phyloP scores from a whole-genome alignment of 164 flowering plant genomes.

The Aristolochia fimbriata region DNA sequence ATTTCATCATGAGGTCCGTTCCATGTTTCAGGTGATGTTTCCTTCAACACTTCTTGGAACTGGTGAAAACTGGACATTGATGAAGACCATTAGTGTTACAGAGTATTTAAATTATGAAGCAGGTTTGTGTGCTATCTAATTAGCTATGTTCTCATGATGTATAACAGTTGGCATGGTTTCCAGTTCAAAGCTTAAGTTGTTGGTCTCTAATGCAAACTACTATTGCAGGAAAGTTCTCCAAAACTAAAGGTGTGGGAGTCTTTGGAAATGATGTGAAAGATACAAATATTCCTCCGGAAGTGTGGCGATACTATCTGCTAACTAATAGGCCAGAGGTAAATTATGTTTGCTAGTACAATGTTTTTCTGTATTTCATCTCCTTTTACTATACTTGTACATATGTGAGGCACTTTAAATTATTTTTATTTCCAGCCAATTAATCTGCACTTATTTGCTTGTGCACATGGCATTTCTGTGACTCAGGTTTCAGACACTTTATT shows the following conservation, averaged over 20 bases:
- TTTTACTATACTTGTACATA: too few relatives aligned
- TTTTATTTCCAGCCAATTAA: neutral
- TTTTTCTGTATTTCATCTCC: neutral
- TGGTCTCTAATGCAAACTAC: neutral
- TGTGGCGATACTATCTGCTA: conserved; percentile 91
- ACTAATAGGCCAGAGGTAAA: conserved; percentile 91
- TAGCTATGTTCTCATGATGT: neutral
- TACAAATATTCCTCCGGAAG: conserved; percentile 87
- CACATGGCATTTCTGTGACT: neutral
- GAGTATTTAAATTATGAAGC: conserved; percentile 89
- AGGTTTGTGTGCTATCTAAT: conserved; percentile 27
- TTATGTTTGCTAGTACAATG: conserved; percentile 1
- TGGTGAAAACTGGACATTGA: conserved; percentile 83
- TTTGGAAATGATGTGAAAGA: conserved; percentile 95
- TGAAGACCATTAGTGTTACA: conserved; percentile 93
- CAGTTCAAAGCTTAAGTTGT: neutral
- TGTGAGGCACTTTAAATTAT: too few relatives aligned
- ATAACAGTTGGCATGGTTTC: neutral
- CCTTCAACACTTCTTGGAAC: conserved; percentile 88
- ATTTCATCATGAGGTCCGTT: too few relatives aligned
- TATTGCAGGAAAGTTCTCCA: conserved; percentile 51
- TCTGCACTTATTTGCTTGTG: neutral
- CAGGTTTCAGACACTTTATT: conserved; percentile 90
- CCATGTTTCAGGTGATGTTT: conserved; percentile 68
- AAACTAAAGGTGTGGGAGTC: conserved; percentile 88